phyloP scores from a whole-genome alignment of 176 grass and related monocot species.

The Zoysia japonica region DNA sequence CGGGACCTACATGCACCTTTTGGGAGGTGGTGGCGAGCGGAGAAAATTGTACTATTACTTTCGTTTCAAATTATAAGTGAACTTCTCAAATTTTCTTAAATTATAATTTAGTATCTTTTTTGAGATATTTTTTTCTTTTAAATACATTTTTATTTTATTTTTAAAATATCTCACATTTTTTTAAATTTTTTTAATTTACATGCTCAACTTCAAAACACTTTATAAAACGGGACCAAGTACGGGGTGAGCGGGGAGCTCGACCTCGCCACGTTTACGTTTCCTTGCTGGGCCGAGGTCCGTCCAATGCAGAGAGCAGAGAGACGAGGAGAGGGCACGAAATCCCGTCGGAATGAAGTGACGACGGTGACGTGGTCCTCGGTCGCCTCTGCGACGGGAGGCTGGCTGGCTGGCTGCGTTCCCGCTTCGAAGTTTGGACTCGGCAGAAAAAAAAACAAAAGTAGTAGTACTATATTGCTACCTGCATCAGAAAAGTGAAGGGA shows the following conservation, averaged over 20 bases:
- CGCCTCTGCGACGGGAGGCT: constrained; percentile 3
- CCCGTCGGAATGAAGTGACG: background rate
- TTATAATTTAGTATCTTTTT: too few relatives aligned
- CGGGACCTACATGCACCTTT: too few relatives aligned
- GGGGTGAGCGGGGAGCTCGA: background rate
- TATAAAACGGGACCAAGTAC: background rate
- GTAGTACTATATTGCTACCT: background rate
- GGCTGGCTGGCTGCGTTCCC: background rate
- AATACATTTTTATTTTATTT: too few relatives aligned
- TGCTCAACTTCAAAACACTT: too few relatives aligned
- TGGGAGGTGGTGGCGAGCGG: too few relatives aligned
- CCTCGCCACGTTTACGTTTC: background rate
- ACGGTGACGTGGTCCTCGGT: constrained; percentile 22
- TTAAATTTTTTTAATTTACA: too few relatives aligned
- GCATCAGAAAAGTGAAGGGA: constrained; percentile 9
- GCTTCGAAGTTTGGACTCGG: constrained; percentile 43
- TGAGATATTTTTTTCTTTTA: too few relatives aligned
- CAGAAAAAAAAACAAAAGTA: constrained; percentile 14
- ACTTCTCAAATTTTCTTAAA: too few relatives aligned
- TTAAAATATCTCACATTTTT: too few relatives aligned
- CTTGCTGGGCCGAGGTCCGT: background rate
- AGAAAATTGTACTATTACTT: too few relatives aligned
- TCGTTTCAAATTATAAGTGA: too few relatives aligned
- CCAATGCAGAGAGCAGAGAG: background rate
- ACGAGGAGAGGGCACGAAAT: background rate